These are phyloP conservation scores for Ajuga chamaepitys DNA, from an alignment of 257 asterid species.

Conservation along the genomic window DNA sequence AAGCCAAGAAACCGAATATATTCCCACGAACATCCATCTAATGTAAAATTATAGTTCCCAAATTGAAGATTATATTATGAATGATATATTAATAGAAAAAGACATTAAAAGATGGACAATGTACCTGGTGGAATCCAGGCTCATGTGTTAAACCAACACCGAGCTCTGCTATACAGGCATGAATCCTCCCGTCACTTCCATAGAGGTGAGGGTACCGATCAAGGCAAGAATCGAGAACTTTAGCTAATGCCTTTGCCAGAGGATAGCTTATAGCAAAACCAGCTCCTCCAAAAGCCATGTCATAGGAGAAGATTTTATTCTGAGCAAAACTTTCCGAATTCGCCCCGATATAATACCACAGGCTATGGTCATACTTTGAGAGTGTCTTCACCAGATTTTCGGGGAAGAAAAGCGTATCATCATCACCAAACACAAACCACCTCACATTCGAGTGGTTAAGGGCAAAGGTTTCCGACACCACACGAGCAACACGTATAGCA, in stretches of 20 bases:
- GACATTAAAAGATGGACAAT: background rate
- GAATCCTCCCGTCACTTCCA: slow-evolving; percentile 70
- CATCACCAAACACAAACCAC: slow-evolving; percentile 94
- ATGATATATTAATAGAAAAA: background rate
- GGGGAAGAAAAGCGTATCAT: slow-evolving; percentile 69
- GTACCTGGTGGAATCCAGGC: slow-evolving; percentile 95
- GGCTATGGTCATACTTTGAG: slow-evolving; percentile 63
- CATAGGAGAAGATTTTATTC: slow-evolving; percentile 47
- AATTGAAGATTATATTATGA: background rate
- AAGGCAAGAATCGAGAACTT: slow-evolving; percentile 60
- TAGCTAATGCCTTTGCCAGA: slow-evolving; percentile 54
- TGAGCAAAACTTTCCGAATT: slow-evolving; percentile 56
- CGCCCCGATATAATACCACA: slow-evolving; percentile 76
- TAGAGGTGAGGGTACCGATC: slow-evolving; percentile 58
- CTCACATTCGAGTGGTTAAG: slow-evolving; percentile 50
- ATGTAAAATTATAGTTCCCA: background rate
- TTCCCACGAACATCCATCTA: slow-evolving; percentile 79
- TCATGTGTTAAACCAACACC: slow-evolving; percentile 66
- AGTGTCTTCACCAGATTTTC: slow-evolving; percentile 74
- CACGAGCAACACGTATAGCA: slow-evolving; percentile 70
- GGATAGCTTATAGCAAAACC: slow-evolving; percentile 92
- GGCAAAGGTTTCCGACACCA: slow-evolving; percentile 52
- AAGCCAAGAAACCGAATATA: slow-evolving; percentile 59
- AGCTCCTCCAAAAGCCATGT: slow-evolving; percentile 89
- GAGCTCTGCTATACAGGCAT: slow-evolving; percentile 67